Percentiles rank a stretch among this genome's conserved stretches.
These are phyloP conservation scores for Cardiospermum halicacabum DNA, from an alignment of 345 rosid genomes.

Conservation along the genomic window DNA sequence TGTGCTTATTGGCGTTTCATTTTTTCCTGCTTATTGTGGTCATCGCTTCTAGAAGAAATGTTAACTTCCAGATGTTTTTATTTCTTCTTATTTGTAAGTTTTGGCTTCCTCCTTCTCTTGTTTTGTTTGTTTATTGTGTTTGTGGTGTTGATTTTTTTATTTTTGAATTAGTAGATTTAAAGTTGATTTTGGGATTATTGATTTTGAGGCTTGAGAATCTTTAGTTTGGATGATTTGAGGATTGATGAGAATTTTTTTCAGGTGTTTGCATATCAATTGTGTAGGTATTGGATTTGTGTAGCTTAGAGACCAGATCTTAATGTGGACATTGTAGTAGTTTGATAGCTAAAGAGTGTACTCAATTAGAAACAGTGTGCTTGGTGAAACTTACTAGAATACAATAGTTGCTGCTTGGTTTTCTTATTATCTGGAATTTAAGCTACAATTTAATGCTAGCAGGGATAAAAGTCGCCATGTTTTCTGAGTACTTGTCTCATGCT, in stretches of 20 bases:
- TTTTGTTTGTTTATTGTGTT: not conserved
- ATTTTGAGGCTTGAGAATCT: not conserved
- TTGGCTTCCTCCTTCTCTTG: not conserved
- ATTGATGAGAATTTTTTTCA: not conserved
- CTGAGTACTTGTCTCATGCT: not conserved
- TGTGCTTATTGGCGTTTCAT: conserved; percentile 63
- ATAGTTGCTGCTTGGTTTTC: not conserved
- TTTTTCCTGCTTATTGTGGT: conserved; percentile 43
- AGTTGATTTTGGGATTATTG: not conserved
- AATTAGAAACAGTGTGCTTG: not conserved
- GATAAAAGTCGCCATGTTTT: not conserved
- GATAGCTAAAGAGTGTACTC: not conserved
- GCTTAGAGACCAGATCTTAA: too few relatives aligned
- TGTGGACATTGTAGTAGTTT: too few relatives aligned
- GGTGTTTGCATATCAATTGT: not conserved
- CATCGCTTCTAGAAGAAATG: conserved; percentile 53
- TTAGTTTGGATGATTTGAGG: not conserved
- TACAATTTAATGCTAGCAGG: not conserved
- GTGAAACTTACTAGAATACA: too few relatives aligned
- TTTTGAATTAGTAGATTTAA: not conserved
- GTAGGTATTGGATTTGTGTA: not conserved
- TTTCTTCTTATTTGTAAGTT: conserved; percentile 78
- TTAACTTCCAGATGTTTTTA: conserved; percentile 79
- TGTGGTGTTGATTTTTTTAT: not conserved
- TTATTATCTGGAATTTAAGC: not conserved